Conservation (phyloP, 2,329 filamentous ascomycete species). For the Colletotrichum sp. region DNA sequence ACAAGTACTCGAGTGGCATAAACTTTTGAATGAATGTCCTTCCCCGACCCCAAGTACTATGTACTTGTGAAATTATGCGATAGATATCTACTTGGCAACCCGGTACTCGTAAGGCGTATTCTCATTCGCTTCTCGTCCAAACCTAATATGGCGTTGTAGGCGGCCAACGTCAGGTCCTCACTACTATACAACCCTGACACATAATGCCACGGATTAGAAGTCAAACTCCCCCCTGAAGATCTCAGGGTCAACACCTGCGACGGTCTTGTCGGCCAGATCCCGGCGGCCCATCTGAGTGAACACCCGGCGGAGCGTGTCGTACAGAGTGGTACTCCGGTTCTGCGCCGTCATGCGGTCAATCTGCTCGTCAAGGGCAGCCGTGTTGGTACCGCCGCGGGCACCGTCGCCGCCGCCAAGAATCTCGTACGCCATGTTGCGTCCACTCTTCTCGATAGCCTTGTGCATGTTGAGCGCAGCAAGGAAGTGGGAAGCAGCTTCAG, state of each 20-base stretch:
- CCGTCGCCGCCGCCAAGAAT: slow-evolving; percentile 65
- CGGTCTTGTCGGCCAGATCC: slow-evolving; percentile 87
- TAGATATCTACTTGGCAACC: not conserved
- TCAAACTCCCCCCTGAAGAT: slow-evolving; percentile 90
- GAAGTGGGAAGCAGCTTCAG: slow-evolving; percentile 91
- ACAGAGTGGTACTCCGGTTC: slow-evolving; percentile 96
- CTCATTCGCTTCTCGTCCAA: not conserved
- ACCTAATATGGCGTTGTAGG: not conserved
- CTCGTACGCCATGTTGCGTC: slow-evolving; percentile 82
- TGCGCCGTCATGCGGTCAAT: slow-evolving; percentile 89
- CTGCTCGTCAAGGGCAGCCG: slow-evolving; percentile 65
- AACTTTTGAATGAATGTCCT: not conserved
- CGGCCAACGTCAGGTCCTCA: not conserved
- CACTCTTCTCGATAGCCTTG: slow-evolving; percentile 87
- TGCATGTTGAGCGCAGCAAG: slow-evolving; percentile 95
- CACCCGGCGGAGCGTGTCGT: slow-evolving; percentile 92
- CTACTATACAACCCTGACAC: not conserved
- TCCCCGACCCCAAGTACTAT: not conserved
- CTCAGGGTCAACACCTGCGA: slow-evolving; percentile 89
- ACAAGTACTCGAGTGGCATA: not conserved
- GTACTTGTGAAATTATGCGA: not conserved
- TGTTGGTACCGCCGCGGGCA: slow-evolving; percentile 44
- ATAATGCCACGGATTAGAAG: slow-evolving; percentile 55
- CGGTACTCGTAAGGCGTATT: not conserved
- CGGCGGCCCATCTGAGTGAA: slow-evolving; percentile 94